Base-by-base conservation (phyloP, 2,329 filamentous ascomycete species). In the Graphilbum sp. region DNA sequence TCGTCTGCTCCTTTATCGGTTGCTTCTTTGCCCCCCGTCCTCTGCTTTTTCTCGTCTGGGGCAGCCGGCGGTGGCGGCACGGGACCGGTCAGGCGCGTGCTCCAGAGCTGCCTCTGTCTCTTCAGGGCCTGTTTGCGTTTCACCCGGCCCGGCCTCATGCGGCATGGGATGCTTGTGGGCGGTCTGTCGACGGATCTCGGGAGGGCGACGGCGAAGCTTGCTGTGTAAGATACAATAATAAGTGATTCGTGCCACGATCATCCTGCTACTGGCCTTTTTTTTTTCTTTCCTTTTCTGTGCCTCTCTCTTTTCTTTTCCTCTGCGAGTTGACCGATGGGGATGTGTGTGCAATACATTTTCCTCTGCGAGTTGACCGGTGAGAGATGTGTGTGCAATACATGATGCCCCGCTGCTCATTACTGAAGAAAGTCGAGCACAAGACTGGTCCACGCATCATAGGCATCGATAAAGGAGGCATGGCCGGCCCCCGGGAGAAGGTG, bases 391-490 rank as follows among this genome's bases (percentile, higher is more conserved):
- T 24, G n/a, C n/a, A n/a, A n/a, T n/a, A n/a, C n/a, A n/a, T n/a
- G n/a, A n/a, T n/a, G n/a, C n/a, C n/a, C n/a, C 21, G 11, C 21
- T 24, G 21, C n/a, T n/a, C 13, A 29, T 29, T 12, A 29, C 11
- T 19, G 16, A 19, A 42, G 25, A 13, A 55, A 54, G 4, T 40
- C 43, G 18, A 52, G 34, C 2, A 59, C 44, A 15, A 45, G 37
- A 21, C 42, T 40, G 15, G 41, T 39, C 40, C 59, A 63, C 16
- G 52, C 45, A 3, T 55, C 52, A 17, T 51, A 50, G 0, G 52
- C 55, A 42, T 62, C 59, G 6, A 62, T 43, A 27, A 59, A 61
- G 27, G 50, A 55, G 0, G 59, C 52, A 38, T 63, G 61, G 0
- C 60, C 58, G 0, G 59, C 54, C 27, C 54, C 47, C 16, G 51